A percentile compares a stretch with the other conserved stretches of the same genome.
Conservation (phyloP, 129 eudicot species). For the Erigeron canadensis region DNA sequence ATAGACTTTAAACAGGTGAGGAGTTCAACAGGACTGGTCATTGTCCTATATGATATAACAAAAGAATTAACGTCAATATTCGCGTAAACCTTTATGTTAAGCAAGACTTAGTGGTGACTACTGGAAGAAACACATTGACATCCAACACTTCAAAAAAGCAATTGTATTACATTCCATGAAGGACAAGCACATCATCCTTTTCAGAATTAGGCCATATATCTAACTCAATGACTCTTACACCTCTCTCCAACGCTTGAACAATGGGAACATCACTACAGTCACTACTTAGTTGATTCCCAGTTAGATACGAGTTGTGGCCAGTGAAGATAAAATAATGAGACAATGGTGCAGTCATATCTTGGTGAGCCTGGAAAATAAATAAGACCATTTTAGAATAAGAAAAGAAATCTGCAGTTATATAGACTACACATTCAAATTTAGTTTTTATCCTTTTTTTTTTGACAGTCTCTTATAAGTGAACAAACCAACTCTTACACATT, state of each 20-base stretch:
- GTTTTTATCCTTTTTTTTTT: background rate
- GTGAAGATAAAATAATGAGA: slow-evolving; percentile 89
- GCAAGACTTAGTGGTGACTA: background rate
- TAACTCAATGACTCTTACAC: slow-evolving; percentile 88
- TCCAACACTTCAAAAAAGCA: background rate
- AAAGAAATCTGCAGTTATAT: background rate
- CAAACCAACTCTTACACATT: slow-evolving; percentile 13
- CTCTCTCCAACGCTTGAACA: slow-evolving; percentile 64
- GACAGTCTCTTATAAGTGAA: background rate
- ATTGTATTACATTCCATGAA: slow-evolving; percentile 72
- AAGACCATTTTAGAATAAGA: slow-evolving; percentile 6
- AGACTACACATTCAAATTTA: background rate
- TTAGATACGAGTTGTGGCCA: slow-evolving; percentile 89
- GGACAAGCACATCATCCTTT: slow-evolving; percentile 66
- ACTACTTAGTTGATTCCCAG: slow-evolving; percentile 90
- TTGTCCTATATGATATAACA: slow-evolving; percentile 51
- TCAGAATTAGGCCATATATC: slow-evolving; percentile 95
- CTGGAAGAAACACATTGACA: background rate
- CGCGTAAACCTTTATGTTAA: background rate
- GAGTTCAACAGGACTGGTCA: slow-evolving; percentile 87
- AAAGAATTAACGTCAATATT: background rate
- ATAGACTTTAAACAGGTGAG: slow-evolving; percentile 70
- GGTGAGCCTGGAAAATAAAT: slow-evolving; percentile 54
- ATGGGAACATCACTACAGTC: slow-evolving; percentile 94
- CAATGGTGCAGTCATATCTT: slow-evolving; percentile 86